A percentile compares a stretch with the other conserved stretches of the same genome.
Conservation (phyloP, 148 eudicot genomes). For the Selenicereus undatus region DNA sequence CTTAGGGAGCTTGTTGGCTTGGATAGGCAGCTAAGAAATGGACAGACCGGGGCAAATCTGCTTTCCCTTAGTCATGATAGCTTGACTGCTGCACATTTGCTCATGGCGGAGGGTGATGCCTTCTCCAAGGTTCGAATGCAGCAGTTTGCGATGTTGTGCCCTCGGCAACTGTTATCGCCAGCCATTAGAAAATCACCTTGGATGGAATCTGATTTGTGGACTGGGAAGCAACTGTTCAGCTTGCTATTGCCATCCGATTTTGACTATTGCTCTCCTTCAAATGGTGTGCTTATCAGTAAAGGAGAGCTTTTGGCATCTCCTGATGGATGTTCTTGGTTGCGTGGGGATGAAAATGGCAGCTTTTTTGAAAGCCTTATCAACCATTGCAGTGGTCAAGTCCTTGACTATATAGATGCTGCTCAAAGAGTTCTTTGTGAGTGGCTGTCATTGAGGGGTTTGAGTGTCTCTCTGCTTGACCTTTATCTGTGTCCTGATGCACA, state of each 20-base stretch:
- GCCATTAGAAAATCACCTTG: slow-evolving; percentile 38
- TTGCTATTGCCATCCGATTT: slow-evolving; percentile 65
- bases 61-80: slow-evolving; percentile 79
- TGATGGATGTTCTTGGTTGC: slow-evolving; percentile 72
- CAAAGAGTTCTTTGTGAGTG: slow-evolving; percentile 85
- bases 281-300: slow-evolving; percentile 43
- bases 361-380: slow-evolving; percentile 52
- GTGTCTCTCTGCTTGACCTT: slow-evolving; percentile 79
- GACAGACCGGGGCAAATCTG: slow-evolving; percentile 74
- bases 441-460: slow-evolving; percentile 72
- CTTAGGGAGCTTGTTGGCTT: slow-evolving; percentile 82
- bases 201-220: slow-evolving; percentile 42
- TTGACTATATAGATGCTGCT: slow-evolving; percentile 53
- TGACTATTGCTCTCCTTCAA: slow-evolving; percentile 39
- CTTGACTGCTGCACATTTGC: slow-evolving; percentile 72
- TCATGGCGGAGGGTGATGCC: slow-evolving; percentile 56
- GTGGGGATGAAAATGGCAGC: slow-evolving; percentile 57
- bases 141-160: slow-evolving; percentile 72
- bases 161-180: slow-evolving; percentile 34
- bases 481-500: slow-evolving; percentile 62
- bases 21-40: slow-evolving; percentile 59
- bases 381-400: slow-evolving; percentile 43
- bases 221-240: slow-evolving; percentile 78
- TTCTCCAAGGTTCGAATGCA: slow-evolving; percentile 54
- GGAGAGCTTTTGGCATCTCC: slow-evolving; percentile 65